These are phyloP conservation scores for Calonectria pseudoturangicola DNA, from an alignment of 2,329 filamentous ascomycete genomes.

Conservation along the genomic window DNA sequence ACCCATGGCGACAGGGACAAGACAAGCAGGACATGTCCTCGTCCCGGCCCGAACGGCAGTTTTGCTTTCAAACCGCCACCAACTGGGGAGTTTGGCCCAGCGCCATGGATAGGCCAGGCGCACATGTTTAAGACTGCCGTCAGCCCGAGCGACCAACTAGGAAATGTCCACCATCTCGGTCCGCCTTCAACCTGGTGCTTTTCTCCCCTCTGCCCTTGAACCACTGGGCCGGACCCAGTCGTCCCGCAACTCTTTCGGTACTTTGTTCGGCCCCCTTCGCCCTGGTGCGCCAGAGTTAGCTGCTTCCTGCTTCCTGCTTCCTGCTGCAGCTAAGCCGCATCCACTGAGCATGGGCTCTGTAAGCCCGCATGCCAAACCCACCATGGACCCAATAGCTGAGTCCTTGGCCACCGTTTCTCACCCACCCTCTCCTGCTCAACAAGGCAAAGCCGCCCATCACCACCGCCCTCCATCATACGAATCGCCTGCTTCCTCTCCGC, in stretches of 20 bases:
- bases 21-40: neutral
- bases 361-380: slow-evolving; percentile 14
- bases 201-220: slow-evolving; percentile 8
- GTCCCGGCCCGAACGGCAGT: slow-evolving; percentile 26
- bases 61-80: slow-evolving; percentile 6
- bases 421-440: slow-evolving; percentile 34
- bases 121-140: slow-evolving; percentile 17
- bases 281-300: neutral
- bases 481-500: slow-evolving; percentile 33
- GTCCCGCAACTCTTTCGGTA: slow-evolving; percentile 36
- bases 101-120: neutral
- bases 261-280: slow-evolving; percentile 15
- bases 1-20: slow-evolving; percentile 5
- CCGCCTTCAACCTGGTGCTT: slow-evolving; percentile 4
- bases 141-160: slow-evolving; percentile 27
- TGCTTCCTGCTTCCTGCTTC: slow-evolving; percentile 1
- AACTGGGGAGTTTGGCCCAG: neutral
- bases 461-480: slow-evolving; percentile 32
- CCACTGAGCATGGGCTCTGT: slow-evolving; percentile 3
- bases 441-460: slow-evolving; percentile 19
- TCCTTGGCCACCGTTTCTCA: slow-evolving; percentile 20
- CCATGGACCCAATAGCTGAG: neutral
- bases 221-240: slow-evolving; percentile 33
- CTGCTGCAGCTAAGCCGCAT: slow-evolving; percentile 11
- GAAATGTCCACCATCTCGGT: slow-evolving; percentile 35